Percentiles rank a stretch among this genome's conserved stretches.
These are phyloP conservation scores for Hypoxylon sp. DNA, from an alignment of 2,329 filamentous ascomycete species.

Conservation along the genomic window DNA sequence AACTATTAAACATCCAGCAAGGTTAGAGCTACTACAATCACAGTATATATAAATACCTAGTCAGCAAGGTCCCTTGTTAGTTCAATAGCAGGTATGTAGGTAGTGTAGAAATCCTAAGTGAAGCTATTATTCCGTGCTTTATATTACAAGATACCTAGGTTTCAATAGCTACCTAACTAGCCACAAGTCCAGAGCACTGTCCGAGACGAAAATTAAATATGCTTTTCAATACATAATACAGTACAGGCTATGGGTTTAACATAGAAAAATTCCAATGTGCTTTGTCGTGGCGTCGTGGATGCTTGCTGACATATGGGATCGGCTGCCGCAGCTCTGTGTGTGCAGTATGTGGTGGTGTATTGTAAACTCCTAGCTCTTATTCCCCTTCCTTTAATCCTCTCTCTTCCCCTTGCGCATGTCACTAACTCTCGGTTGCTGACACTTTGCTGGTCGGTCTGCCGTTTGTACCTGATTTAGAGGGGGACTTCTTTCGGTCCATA, in stretches of 20 bases:
- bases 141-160: slow-evolving; percentile 42
- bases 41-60: neutral
- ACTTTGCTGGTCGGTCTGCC: slow-evolving; percentile 41
- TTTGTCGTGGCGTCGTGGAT: slow-evolving; percentile 42
- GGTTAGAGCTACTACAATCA: neutral
- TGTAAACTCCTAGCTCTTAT: slow-evolving; percentile 2
- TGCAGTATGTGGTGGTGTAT: slow-evolving; percentile 12
- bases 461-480: slow-evolving; percentile 28
- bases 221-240: slow-evolving; percentile 27
- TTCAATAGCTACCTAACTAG: slow-evolving; percentile 23
- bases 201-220: slow-evolving; percentile 24
- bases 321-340: slow-evolving; percentile 33
- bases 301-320: slow-evolving; percentile 36
- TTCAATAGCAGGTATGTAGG: neutral
- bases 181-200: slow-evolving; percentile 18
- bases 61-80: neutral
- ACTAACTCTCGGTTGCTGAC: slow-evolving; percentile 37
- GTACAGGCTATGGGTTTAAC: slow-evolving; percentile 43
- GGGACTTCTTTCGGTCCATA: slow-evolving; percentile 68
- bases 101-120: neutral
- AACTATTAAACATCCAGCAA: neutral
- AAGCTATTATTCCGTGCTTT: slow-evolving; percentile 30
- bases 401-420: slow-evolving; percentile 6
- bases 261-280: slow-evolving; percentile 35
- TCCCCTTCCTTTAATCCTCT: slow-evolving; percentile 9